Evolutionary conservation across 495 filamentous ascomycete genomes (phyloP), one percentile per base, ranked within the genome.

Genomic region (Cairneyella variabilis): DNA sequence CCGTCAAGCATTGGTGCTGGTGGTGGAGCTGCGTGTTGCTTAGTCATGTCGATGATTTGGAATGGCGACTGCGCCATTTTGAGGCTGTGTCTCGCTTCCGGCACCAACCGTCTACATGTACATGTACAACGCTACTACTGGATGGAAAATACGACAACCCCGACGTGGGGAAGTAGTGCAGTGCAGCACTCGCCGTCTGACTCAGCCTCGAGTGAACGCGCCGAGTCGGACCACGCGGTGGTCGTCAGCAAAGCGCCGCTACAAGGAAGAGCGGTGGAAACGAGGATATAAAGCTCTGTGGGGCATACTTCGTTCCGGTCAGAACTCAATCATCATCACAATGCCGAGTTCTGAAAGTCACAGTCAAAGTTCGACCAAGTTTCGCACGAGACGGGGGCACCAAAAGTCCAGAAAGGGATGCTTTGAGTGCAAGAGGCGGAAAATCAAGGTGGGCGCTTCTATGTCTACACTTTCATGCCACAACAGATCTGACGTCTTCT

Each of bases 391-490:
- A 36, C 21, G 39, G 26, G 2, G 14, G 2, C 50, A 53, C 17
- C 50, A 23, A 21, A 53, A 53, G 27, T 53, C 50, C 0, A 53
- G 50, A 53, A 53, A 43, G 3, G 50, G 50, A 36, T 53, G 50
- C 20, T 44, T 3, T 34, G 50, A 53, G 18, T 53, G 50, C 20
- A 43, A 44, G 20, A 30, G 50, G 27, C 50, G 50, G 18, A 53
- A 23, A 44, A 22, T 53, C 39, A 53, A 53, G 40, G 50, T 53
- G 18, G 9, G 50, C 16, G 21, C 6, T 23, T 44, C 10, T 45
- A 21, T 20, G 8, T 21, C 25, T 8, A 36, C 1, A 7, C 32
- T 7, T 23, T 41, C 38, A 38, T 38, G 16, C 22, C 4, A 34
- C 16, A 32, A 43, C n/a, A 36, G 10, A 43, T 38, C 38, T 53